Percentiles rank a stretch among this genome's conserved stretches.
Evolutionary conservation across 331 rosid genomes (phyloP).

Genomic region (Quercus lobata): DNA sequence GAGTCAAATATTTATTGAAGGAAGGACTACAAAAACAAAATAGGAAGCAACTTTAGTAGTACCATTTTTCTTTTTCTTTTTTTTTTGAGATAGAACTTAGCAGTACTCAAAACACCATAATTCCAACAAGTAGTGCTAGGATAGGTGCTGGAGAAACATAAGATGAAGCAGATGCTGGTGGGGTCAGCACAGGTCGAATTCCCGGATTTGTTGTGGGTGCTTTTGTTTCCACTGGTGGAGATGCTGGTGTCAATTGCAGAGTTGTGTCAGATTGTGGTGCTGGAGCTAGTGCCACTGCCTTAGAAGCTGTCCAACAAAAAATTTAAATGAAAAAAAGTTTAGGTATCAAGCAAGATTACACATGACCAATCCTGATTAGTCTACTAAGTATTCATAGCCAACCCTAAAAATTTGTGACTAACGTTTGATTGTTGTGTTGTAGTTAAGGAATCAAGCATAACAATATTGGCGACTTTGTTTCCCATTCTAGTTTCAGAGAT

Average conservation of each 20-base stretch:
- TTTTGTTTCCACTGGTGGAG: conserved; percentile 29
- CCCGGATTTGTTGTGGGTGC: conserved; percentile 11
- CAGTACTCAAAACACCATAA: conserved; percentile 1
- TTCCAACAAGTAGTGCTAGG: conserved; percentile 14
- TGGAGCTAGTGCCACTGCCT: conserved; percentile 25
- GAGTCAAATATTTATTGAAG: neutral
- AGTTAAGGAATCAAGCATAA: neutral
- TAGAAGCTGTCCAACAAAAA: conserved; percentile 34
- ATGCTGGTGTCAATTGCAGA: conserved; percentile 6
- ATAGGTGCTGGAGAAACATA: conserved; percentile 23
- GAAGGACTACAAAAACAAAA: neutral
- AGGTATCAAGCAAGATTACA: neutral
- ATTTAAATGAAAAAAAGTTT: neutral
- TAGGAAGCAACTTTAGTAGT: neutral
- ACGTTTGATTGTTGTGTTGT: too few species aligned
- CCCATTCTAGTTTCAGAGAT: neutral
- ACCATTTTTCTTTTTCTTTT: neutral
- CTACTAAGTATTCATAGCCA: too few species aligned
- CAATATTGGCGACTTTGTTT: neutral
- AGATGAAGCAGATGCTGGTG: conserved; percentile 36
- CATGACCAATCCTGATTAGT: too few species aligned
- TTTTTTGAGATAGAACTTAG: too few species aligned
- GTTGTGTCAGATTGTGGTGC: conserved; percentile 19
- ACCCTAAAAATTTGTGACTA: too few species aligned
- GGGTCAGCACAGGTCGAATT: conserved; percentile 35